phyloP scores from a whole-genome alignment of 177 flowering plant genomes.

The Vitis hybrid region DNA sequence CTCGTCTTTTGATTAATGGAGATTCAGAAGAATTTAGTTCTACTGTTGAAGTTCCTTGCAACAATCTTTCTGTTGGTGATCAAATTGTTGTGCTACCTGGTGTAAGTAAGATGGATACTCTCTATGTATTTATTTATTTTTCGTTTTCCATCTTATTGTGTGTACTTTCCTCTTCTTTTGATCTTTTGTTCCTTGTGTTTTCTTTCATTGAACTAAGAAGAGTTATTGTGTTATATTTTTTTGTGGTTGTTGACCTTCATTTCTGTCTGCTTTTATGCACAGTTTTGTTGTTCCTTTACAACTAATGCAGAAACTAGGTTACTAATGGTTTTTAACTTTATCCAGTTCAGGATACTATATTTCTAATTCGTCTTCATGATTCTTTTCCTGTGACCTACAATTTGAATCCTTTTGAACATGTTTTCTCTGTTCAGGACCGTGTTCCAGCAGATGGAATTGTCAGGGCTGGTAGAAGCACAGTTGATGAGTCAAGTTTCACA shows the following conservation, averaged over 20 bases:
- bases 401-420: background rate
- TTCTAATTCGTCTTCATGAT: background rate
- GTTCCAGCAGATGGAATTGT: conserved; percentile 97
- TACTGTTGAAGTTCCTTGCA: conserved; percentile 82
- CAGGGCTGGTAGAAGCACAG: conserved; percentile 90
- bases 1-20: conserved; percentile 74
- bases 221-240: background rate
- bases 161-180: background rate
- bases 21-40: conserved; percentile 39
- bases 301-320: background rate
- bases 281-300: background rate
- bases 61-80: conserved; percentile 80
- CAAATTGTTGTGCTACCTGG: conserved; percentile 88
- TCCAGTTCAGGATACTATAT: background rate
- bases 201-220: background rate
- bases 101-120: conserved; percentile 44
- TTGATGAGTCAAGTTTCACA: conserved; percentile 95
- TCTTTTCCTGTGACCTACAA: background rate
- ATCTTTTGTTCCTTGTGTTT: background rate
- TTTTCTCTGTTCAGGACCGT: conserved; percentile 63
- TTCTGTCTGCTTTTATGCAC: background rate
- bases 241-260: background rate
- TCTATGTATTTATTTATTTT: background rate
- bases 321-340: background rate
- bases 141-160: background rate